phyloP scores from a whole-genome alignment of 2,329 filamentous ascomycete species.

The Calonectria multiphialidica region DNA sequence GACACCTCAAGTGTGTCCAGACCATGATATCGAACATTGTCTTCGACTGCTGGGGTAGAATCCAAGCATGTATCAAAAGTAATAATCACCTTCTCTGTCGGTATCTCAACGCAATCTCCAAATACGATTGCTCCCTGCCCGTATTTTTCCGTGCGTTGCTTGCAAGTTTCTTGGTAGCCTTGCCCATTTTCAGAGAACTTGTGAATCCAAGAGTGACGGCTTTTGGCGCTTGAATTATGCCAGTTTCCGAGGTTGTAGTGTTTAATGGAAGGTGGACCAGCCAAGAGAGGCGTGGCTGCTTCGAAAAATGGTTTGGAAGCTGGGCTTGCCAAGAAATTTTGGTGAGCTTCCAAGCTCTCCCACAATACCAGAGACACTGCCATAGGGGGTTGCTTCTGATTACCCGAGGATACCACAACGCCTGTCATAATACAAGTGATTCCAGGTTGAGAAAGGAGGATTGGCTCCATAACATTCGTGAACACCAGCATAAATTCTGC shows the following conservation, averaged over 20 bases:
- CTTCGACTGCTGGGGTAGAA: not conserved
- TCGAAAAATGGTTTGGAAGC: slow-evolving; percentile 9
- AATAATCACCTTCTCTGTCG: not conserved
- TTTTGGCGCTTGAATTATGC: not conserved
- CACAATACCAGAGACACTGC: slow-evolving; percentile 4
- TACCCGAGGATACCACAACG: not conserved
- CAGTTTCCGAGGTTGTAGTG: not conserved
- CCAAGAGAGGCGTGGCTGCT: not conserved
- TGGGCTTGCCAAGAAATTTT: slow-evolving; percentile 3
- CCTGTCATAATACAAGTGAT: not conserved
- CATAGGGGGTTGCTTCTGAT: not conserved
- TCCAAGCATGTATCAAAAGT: not conserved
- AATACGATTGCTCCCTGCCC: not conserved
- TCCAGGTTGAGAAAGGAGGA: not conserved
- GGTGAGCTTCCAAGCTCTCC: slow-evolving; percentile 8
- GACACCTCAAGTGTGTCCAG: not conserved
- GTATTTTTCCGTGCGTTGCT: not conserved
- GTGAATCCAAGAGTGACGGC: not conserved
- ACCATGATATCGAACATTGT: not conserved
- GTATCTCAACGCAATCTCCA: not conserved
- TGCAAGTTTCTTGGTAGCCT: not conserved
- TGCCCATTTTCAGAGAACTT: not conserved
- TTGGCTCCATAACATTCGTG: not conserved
- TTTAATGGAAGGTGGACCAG: not conserved
- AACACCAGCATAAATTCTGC: slow-evolving; percentile 5